Percentiles rank a stretch among this genome's conserved stretches.
phyloP scores from a whole-genome alignment of 495 filamentous ascomycete genomes.

The Chlorociboria aeruginascens region DNA sequence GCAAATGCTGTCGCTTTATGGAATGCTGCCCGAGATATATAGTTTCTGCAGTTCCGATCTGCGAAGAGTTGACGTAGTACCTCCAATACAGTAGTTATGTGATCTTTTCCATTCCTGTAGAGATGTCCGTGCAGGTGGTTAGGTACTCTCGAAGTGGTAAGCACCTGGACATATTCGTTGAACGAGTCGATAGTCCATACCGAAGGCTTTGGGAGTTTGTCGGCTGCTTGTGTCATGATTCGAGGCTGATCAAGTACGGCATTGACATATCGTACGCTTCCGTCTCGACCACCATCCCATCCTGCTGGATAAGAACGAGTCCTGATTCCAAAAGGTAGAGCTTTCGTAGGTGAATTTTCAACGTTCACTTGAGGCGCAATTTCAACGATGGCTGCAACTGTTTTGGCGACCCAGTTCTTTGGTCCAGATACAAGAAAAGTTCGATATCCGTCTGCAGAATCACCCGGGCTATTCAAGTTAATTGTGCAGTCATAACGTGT shows the following conservation, averaged over 20 bases:
- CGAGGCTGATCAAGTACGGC: no score
- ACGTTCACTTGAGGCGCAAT: conserved; percentile 1
- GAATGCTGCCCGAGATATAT: conserved; percentile 8
- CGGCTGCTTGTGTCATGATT: not conserved
- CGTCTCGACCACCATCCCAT: no score
- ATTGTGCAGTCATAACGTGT: conserved; percentile 8
- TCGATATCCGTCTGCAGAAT: not conserved
- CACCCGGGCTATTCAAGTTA: not conserved
- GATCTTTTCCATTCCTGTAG: not conserved
- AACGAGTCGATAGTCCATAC: conserved; percentile 11
- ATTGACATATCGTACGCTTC: no score
- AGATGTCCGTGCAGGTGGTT: conserved; percentile 7
- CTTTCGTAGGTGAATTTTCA: not conserved
- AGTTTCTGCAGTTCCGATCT: conserved; percentile 4
- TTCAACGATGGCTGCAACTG: conserved; percentile 3
- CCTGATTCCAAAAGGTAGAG: not conserved
- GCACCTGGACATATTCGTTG: conserved; percentile 1
- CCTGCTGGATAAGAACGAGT: not conserved
- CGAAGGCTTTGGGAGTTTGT: conserved; percentile 2
- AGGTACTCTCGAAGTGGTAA: conserved; percentile 2
- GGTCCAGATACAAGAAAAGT: conserved; percentile 13
- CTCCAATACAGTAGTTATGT: not conserved
- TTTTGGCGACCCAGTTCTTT: conserved; percentile 3
- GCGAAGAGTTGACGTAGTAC: conserved; percentile 7
- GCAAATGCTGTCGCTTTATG: conserved; percentile 10